These are phyloP conservation scores for Blechomonas ayalai DNA, from an alignment of 208 protist genomes.

Conservation along the genomic window DNA sequence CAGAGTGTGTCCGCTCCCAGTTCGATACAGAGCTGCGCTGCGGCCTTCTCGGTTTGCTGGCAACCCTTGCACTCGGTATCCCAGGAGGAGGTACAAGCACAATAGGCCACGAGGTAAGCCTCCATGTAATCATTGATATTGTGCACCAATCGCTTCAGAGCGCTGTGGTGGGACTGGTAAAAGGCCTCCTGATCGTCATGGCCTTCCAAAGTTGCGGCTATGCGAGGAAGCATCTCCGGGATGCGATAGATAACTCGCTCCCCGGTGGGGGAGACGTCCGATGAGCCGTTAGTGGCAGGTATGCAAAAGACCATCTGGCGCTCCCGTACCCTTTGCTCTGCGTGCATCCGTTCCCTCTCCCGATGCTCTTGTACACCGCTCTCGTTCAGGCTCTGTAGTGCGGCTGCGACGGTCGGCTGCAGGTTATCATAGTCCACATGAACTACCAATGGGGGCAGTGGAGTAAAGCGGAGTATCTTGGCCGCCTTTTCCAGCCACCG, in stretches of 20 bases:
- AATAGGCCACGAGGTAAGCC: constrained; percentile 24
- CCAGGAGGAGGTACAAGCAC: constrained; percentile 7
- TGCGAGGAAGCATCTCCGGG: constrained; percentile 5
- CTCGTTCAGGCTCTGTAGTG: not conserved
- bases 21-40: constrained; percentile 32
- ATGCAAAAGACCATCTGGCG: constrained; percentile 15
- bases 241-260: constrained; percentile 16
- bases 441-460: constrained; percentile 6
- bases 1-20: constrained; percentile 21
- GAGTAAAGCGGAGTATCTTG: not conserved
- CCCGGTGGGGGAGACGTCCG: constrained; percentile 1
- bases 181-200: constrained; percentile 4
- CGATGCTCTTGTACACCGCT: constrained; percentile 3
- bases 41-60: constrained; percentile 12
- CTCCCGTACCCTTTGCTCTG: constrained; percentile 3
- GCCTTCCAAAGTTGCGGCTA: too few relatives aligned
- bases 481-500: not conserved
- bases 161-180: constrained; percentile 11
- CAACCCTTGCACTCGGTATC: too few relatives aligned
- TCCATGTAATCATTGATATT: constrained; percentile 39
- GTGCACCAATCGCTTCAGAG: constrained; percentile 10
- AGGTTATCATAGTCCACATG: constrained; percentile 24
- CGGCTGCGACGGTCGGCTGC: constrained; percentile 11
- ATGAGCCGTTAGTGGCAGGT: constrained; percentile 6
- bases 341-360: not conserved